phyloP scores from a whole-genome alignment of 2,329 filamentous ascomycete species.

The Colletotrichum falcatum region DNA sequence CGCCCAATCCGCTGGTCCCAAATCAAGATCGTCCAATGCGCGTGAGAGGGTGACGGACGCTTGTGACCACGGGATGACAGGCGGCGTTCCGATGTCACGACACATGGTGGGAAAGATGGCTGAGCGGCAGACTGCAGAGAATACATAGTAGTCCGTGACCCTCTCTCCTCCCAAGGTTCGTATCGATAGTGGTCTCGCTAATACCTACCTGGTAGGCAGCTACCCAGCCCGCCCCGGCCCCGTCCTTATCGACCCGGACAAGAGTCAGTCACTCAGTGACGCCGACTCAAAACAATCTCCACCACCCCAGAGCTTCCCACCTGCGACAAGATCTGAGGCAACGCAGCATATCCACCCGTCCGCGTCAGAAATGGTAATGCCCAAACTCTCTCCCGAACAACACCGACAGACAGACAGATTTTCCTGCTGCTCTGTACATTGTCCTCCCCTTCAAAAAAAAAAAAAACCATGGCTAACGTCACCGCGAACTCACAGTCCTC shows the following conservation, averaged over 20 bases:
- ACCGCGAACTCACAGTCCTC: conserved; percentile 55
- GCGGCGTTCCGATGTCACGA: conserved; percentile 10
- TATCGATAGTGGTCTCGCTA: background rate
- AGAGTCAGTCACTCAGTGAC: conserved; percentile 17
- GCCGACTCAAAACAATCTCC: conserved; percentile 2
- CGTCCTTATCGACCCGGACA: conserved; percentile 18
- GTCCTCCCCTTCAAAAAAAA: too few species aligned
- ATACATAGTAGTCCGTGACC: conserved; percentile 32
- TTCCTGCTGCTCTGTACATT: background rate
- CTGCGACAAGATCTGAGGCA: conserved; percentile 30
- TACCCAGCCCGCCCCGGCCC: background rate
- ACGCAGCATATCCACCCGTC: conserved; percentile 6
- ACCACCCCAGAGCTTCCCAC: conserved; percentile 5
- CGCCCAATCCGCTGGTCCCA: conserved; percentile 8
- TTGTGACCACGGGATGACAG: conserved; percentile 26
- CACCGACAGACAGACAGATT: background rate
- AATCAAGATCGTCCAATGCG: conserved; percentile 14
- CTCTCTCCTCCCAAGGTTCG: conserved; percentile 16
- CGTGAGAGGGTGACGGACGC: background rate
- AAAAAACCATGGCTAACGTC: conserved; percentile 29
- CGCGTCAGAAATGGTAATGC: conserved; percentile 27
- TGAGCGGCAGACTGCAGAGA: background rate
- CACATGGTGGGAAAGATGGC: background rate
- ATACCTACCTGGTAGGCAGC: too few species aligned
- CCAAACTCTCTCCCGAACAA: background rate